These are phyloP conservation scores for Fomitopsis serialis DNA, from an alignment of 768 basidiomycete species.

Conservation along the genomic window DNA sequence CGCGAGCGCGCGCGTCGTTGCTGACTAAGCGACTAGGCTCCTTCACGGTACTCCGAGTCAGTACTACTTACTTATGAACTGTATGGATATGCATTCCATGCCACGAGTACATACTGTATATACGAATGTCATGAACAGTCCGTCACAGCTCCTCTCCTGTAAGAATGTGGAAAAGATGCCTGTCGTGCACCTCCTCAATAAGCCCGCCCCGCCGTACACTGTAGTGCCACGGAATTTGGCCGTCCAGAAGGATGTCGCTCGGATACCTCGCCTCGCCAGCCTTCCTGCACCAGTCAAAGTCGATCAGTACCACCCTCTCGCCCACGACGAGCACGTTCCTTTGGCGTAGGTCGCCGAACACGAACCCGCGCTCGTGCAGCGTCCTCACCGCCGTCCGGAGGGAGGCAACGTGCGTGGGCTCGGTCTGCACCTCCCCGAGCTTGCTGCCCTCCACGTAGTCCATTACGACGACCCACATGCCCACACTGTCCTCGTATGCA, in stretches of 20 bases:
- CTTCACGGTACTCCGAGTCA: too few relatives aligned
- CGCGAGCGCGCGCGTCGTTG: too few relatives aligned
- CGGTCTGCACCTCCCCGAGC: too few relatives aligned
- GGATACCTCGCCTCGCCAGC: conserved; percentile 4
- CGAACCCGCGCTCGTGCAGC: too few relatives aligned
- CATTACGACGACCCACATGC: too few relatives aligned
- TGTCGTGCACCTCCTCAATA: conserved; percentile 9
- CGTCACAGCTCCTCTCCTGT: neutral
- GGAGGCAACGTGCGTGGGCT: too few relatives aligned
- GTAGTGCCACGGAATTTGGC: conserved; percentile 1
- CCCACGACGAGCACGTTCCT: conserved; percentile 9
- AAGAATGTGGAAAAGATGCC: neutral
- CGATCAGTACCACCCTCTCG: conserved; percentile 14
- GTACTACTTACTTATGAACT: too few relatives aligned
- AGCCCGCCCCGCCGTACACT: conserved; percentile 5
- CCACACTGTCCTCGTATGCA: neutral
- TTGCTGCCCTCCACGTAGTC: conserved; percentile 6
- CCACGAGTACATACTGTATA: too few relatives aligned
- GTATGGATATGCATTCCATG: too few relatives aligned
- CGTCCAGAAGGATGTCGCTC: conserved; percentile 5
- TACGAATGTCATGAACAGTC: neutral
- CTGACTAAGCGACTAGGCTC: too few relatives aligned
- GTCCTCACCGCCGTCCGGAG: too few relatives aligned
- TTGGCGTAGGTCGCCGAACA: conserved; percentile 1
- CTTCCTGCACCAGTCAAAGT: conserved; percentile 6